Conservation (phyloP, 768 basidiomycete species). For the Mrakia hoshinonis region DNA sequence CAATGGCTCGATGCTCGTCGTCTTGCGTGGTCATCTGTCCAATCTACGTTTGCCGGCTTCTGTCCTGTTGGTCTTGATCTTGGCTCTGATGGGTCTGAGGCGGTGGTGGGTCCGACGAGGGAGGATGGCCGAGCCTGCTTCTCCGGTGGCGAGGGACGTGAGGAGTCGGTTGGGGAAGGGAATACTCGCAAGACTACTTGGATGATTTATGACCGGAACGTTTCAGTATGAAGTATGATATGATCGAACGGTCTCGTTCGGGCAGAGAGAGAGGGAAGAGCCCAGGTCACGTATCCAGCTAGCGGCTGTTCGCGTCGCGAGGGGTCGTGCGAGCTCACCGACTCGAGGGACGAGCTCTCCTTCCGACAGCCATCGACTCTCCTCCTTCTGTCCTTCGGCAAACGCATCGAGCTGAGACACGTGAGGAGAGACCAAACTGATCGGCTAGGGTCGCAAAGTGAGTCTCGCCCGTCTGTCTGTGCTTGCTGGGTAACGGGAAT, state of each 20-base stretch:
- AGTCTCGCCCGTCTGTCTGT: too few relatives aligned
- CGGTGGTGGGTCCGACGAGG: not conserved
- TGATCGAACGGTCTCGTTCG: too few relatives aligned
- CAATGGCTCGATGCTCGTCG: not conserved
- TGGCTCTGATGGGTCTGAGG: not conserved
- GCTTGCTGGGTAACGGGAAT: too few relatives aligned
- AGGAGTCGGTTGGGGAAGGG: not conserved
- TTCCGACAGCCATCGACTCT: not conserved
- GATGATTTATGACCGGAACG: not conserved
- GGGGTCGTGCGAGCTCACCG: slow-evolving; percentile 6
- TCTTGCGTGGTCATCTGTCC: not conserved
- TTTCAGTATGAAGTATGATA: not conserved
- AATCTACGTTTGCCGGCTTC: not conserved
- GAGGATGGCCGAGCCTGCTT: not conserved
- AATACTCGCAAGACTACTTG: not conserved
- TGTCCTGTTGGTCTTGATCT: not conserved
- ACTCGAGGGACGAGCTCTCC: not conserved
- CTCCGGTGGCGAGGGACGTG: not conserved
- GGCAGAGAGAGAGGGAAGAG: too few relatives aligned
- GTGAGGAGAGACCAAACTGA: too few relatives aligned
- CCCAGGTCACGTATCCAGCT: too few relatives aligned
- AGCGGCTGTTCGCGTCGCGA: too few relatives aligned
- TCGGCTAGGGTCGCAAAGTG: too few relatives aligned
- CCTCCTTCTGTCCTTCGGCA: not conserved
- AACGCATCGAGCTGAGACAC: too few relatives aligned